These are phyloP conservation scores for Coffea eugenioides DNA, from an alignment of 257 asterid genomes.

Conservation along the genomic window DNA sequence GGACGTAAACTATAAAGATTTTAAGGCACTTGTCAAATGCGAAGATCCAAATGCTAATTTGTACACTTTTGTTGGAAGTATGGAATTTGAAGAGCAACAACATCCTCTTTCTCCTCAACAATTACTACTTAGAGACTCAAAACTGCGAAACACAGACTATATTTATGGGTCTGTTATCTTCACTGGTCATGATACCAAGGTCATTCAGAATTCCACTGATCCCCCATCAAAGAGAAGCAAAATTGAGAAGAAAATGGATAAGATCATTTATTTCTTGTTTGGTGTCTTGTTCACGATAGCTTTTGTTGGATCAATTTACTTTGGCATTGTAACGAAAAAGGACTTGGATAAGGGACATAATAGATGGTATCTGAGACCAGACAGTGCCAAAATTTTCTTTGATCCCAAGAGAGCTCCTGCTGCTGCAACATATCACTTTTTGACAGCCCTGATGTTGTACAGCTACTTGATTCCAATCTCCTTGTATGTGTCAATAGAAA, in stretches of 20 bases:
- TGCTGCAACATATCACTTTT: conserved; percentile 71
- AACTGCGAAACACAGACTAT: conserved; percentile 73
- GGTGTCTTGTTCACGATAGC: conserved; percentile 59
- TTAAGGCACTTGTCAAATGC: conserved; percentile 64
- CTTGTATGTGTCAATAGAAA: conserved; percentile 75
- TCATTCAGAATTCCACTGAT: conserved; percentile 79
- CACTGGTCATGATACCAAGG: conserved; percentile 93
- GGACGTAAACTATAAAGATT: conserved; percentile 45
- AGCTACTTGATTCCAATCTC: conserved; percentile 83
- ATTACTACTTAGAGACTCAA: conserved; percentile 75
- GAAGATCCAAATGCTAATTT: conserved; percentile 94
- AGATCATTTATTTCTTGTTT: conserved; percentile 72
- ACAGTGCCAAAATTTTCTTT: conserved; percentile 49
- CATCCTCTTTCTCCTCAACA: conserved; percentile 83
- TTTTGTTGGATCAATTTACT: conserved; percentile 66
- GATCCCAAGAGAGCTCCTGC: conserved; percentile 68
- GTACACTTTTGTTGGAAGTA: conserved; percentile 74
- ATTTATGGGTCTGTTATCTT: conserved; percentile 81
- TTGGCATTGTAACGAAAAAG: conserved; percentile 61
- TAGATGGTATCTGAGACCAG: conserved; percentile 78
- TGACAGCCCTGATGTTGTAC: conserved; percentile 79
- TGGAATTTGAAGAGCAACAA: conserved; percentile 59
- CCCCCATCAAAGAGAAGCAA: conserved; percentile 95
- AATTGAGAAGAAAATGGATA: conserved; percentile 88
- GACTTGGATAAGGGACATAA: conserved; percentile 53